phyloP scores from a whole-genome alignment of 2,329 filamentous ascomycete species.

The Ceratocystis cacaofunesta region DNA sequence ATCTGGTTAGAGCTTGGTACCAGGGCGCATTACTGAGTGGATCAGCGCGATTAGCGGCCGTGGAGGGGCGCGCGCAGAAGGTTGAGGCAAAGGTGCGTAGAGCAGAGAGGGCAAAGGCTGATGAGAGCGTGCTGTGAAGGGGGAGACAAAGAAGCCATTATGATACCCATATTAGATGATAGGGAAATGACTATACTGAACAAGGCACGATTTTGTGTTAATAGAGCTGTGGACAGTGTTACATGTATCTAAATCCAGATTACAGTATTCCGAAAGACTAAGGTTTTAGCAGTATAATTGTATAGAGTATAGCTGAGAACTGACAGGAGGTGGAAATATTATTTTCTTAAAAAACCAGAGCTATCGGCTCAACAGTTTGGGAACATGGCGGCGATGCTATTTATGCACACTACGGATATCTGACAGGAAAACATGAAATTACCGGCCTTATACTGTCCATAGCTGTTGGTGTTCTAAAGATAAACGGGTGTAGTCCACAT shows the following conservation, averaged over 20 bases:
- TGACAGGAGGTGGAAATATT: too few relatives aligned
- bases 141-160: neutral
- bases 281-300: too few relatives aligned
- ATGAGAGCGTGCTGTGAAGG: slow-evolving; percentile 28
- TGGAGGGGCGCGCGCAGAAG: slow-evolving; percentile 51
- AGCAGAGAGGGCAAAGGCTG: slow-evolving; percentile 43
- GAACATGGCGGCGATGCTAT: too few relatives aligned
- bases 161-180: neutral
- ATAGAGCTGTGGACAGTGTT: neutral
- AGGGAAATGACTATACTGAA: neutral
- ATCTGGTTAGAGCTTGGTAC: slow-evolving; percentile 54
- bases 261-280: too few relatives aligned
- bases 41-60: slow-evolving; percentile 54
- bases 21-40: slow-evolving; percentile 53
- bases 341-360: too few relatives aligned
- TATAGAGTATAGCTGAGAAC: too few relatives aligned
- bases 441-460: neutral
- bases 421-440: neutral
- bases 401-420: too few relatives aligned
- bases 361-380: too few relatives aligned
- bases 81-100: slow-evolving; percentile 52
- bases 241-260: too few relatives aligned
- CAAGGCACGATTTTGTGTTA: neutral
- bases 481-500: too few relatives aligned
- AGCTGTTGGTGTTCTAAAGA: neutral